Conservation (phyloP, 2,329 filamentous ascomycete genomes). For the Knoxdaviesia proteae region DNA sequence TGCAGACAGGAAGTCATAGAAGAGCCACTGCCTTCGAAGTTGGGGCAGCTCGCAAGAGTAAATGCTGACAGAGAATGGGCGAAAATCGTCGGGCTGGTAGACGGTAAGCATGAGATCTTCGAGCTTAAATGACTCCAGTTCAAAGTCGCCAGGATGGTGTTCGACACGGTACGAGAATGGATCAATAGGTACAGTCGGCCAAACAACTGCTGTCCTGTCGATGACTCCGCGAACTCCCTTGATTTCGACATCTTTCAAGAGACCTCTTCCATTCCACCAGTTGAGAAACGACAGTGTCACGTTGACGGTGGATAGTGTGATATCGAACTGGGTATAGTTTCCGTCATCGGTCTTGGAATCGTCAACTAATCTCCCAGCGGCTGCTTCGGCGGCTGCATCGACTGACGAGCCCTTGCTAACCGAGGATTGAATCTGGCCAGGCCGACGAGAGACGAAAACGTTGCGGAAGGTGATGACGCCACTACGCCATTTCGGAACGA, state of each 20-base stretch:
- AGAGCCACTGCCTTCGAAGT: slow-evolving; percentile 85
- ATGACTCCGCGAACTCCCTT: slow-evolving; percentile 84
- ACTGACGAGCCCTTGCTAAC: slow-evolving; percentile 84
- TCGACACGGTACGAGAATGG: slow-evolving; percentile 74
- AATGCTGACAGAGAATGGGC: slow-evolving; percentile 90
- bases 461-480: slow-evolving; percentile 94
- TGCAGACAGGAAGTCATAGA: slow-evolving; percentile 90
- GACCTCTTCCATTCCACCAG: slow-evolving; percentile 94
- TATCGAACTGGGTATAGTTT: slow-evolving; percentile 94
- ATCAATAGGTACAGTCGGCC: slow-evolving; percentile 43
- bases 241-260: slow-evolving; percentile 79
- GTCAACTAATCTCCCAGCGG: slow-evolving; percentile 40
- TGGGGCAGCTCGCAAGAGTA: slow-evolving; percentile 89
- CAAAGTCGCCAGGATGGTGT: slow-evolving; percentile 82
- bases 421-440: slow-evolving; percentile 59
- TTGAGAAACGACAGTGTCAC: slow-evolving; percentile 95
- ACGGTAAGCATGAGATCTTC: slow-evolving; percentile 82
- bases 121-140: slow-evolving; percentile 91
- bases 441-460: slow-evolving; percentile 81
- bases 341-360: slow-evolving; percentile 55
- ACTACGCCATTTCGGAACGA: slow-evolving; percentile 87
- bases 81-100: slow-evolving; percentile 73
- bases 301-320: slow-evolving; percentile 87
- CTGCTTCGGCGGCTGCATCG: slow-evolving; percentile 67
- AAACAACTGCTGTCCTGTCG: slow-evolving; percentile 67